These are phyloP conservation scores for Apiospora malaysiana DNA, from an alignment of 2,329 filamentous ascomycete genomes.

Conservation along the genomic window DNA sequence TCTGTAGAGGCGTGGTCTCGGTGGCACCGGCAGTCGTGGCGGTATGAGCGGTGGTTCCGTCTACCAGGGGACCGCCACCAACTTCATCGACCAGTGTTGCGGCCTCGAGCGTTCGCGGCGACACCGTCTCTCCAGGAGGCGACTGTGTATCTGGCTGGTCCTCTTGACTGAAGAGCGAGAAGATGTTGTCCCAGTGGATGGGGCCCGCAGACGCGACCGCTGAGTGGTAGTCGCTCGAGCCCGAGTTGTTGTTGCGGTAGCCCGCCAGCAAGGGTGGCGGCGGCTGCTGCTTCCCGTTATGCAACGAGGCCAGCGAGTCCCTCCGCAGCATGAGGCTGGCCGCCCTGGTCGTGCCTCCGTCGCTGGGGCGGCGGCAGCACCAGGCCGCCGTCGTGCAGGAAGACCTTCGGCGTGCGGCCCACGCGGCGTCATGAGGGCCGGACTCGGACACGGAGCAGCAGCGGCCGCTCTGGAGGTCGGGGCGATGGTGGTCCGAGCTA, in stretches of 20 bases:
- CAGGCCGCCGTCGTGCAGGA: constrained; percentile 25
- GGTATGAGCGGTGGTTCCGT: background rate
- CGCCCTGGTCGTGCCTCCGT: background rate
- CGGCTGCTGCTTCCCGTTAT: background rate
- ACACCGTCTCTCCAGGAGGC: background rate
- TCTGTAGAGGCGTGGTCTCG: background rate
- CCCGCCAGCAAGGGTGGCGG: background rate
- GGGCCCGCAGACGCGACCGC: constrained; percentile 2
- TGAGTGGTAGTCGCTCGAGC: background rate
- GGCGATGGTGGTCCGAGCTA: background rate
- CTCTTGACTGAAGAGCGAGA: background rate
- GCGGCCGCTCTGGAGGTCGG: background rate
- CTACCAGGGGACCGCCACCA: background rate
- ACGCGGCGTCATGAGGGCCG: background rate
- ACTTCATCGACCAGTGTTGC: background rate
- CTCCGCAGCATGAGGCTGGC: constrained; percentile 1
- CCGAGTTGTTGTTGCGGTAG: background rate
- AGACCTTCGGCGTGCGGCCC: background rate
- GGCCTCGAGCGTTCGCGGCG: background rate
- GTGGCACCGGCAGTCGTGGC: background rate
- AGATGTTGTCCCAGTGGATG: background rate
- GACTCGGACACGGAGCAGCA: constrained; percentile 24
- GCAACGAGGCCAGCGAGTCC: background rate
- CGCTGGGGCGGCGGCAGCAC: constrained; percentile 22
- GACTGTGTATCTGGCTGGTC: background rate